A percentile compares a stretch with the other conserved stretches of the same genome.
Conservation (phyloP, 2,329 filamentous ascomycete genomes). For the Paecilomyces fulvus region DNA sequence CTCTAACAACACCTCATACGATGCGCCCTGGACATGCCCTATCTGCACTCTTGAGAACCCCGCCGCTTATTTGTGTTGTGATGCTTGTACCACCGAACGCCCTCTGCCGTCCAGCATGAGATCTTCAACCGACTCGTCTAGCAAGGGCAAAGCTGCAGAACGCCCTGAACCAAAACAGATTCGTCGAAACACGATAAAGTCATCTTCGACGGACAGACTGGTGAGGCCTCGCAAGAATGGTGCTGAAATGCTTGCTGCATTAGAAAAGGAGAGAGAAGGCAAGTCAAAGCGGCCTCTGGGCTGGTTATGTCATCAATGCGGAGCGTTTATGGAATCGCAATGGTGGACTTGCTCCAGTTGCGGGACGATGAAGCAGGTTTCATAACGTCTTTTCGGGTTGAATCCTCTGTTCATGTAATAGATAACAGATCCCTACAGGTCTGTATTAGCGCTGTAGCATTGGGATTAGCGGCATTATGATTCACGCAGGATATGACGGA, state of each 20-base stretch:
- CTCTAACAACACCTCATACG: slow-evolving; percentile 23
- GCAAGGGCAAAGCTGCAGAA: slow-evolving; percentile 1
- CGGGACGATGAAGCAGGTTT: slow-evolving; percentile 49
- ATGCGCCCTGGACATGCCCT: slow-evolving; percentile 49
- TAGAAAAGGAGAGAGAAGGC: slow-evolving; percentile 26
- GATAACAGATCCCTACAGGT: background rate
- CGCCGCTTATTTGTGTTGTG: slow-evolving; percentile 51
- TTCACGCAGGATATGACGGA: background rate
- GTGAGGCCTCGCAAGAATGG: slow-evolving; percentile 19
- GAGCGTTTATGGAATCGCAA: slow-evolving; percentile 54
- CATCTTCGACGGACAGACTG: slow-evolving; percentile 4
- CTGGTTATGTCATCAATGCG: slow-evolving; percentile 52
- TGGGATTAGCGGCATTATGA: background rate
- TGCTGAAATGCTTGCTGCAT: slow-evolving; percentile 28
- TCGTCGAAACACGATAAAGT: slow-evolving; percentile 3
- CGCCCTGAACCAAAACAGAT: background rate
- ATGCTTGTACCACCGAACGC: slow-evolving; percentile 51
- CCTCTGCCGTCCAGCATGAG: slow-evolving; percentile 30
- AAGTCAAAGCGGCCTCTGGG: slow-evolving; percentile 43
- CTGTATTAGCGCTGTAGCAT: background rate
- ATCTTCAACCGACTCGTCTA: slow-evolving; percentile 11
- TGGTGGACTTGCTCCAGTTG: slow-evolving; percentile 59
- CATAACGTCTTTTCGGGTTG: slow-evolving; percentile 20
- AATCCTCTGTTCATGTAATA: background rate
- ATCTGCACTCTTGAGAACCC: slow-evolving; percentile 56